phyloP scores from a whole-genome alignment of 2,329 filamentous ascomycete species.

The Beauveria brongniartii region DNA sequence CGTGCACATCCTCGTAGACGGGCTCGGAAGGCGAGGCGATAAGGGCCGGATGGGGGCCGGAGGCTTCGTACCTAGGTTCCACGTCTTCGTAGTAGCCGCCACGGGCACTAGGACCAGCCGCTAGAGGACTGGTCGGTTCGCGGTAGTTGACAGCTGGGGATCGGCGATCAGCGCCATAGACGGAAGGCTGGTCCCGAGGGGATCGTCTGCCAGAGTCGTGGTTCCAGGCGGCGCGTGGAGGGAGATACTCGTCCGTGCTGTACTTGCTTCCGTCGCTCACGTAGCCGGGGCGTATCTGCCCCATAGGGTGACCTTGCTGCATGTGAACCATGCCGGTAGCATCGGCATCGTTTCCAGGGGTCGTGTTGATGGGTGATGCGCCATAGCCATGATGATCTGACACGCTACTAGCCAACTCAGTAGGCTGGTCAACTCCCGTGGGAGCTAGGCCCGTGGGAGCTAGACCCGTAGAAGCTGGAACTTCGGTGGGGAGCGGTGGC shows the following conservation, averaged over 20 bases:
- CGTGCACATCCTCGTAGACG: slow-evolving; percentile 56
- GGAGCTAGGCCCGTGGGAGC: slow-evolving; percentile 37
- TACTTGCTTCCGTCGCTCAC: slow-evolving; percentile 66
- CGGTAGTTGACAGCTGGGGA: slow-evolving; percentile 29
- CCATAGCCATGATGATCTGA: slow-evolving; percentile 35
- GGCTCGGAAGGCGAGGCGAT: slow-evolving; percentile 25
- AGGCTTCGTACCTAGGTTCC: slow-evolving; percentile 67
- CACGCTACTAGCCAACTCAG: slow-evolving; percentile 73
- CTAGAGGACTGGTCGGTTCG: slow-evolving; percentile 26
- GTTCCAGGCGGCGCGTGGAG: slow-evolving; percentile 50
- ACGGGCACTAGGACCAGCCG: slow-evolving; percentile 22
- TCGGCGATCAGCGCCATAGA: slow-evolving; percentile 23
- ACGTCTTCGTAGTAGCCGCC: slow-evolving; percentile 84
- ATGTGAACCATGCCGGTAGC: slow-evolving; percentile 66
- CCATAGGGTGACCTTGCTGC: slow-evolving; percentile 44
- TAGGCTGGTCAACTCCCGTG: slow-evolving; percentile 38
- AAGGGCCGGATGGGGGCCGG: slow-evolving; percentile 15
- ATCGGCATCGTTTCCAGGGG: slow-evolving; percentile 60
- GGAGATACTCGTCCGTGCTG: slow-evolving; percentile 64
- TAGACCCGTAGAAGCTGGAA: slow-evolving; percentile 34
- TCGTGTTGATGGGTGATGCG: slow-evolving; percentile 20
- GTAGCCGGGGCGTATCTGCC: slow-evolving; percentile 38
- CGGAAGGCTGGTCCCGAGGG: slow-evolving; percentile 38
- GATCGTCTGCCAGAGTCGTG: slow-evolving; percentile 35
- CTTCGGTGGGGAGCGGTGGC: slow-evolving; percentile 47